These are phyloP conservation scores for Moniliophthora roreri DNA, from an alignment of 1,284 basidiomycete species.

Conservation along the genomic window DNA sequence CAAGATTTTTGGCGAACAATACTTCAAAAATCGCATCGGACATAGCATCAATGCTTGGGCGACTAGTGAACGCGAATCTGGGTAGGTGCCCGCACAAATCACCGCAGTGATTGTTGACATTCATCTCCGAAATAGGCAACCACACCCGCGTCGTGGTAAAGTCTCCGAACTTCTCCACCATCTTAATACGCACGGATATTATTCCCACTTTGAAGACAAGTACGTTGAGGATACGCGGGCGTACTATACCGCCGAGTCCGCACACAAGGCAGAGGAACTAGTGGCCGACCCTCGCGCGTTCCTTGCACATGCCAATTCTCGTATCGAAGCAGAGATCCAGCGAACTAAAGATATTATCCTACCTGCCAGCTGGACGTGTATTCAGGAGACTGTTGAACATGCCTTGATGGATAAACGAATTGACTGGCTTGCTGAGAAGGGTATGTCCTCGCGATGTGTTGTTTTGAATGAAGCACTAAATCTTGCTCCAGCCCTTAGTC, in stretches of 20 bases:
- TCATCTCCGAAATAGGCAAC: conserved; percentile 19
- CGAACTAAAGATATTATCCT: conserved; percentile 53
- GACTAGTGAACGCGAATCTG: conserved; percentile 50
- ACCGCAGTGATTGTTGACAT: background rate
- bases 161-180: conserved; percentile 52
- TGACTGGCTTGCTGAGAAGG: conserved; percentile 57
- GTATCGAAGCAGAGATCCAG: conserved; percentile 55
- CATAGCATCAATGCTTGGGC: conserved; percentile 57
- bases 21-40: conserved; percentile 45
- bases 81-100: conserved; percentile 26
- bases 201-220: conserved; percentile 52
- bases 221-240: conserved; percentile 48
- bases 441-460: conserved; percentile 34
- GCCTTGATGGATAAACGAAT: conserved; percentile 55
- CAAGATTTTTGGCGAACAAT: conserved; percentile 49
- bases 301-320: conserved; percentile 45
- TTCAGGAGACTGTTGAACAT: conserved; percentile 51
- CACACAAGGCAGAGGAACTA: conserved; percentile 33
- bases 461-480: conserved; percentile 2
- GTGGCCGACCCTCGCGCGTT: conserved; percentile 53
- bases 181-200: conserved; percentile 55
- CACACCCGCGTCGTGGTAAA: conserved; percentile 31
- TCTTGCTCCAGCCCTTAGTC: conserved; percentile 49
- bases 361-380: conserved; percentile 45
- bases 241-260: conserved; percentile 57